A percentile compares a stretch with the other conserved stretches of the same genome.
Evolutionary conservation across 75 land plant genomes (phyloP).

Genomic region (Pinus albicaulis): DNA sequence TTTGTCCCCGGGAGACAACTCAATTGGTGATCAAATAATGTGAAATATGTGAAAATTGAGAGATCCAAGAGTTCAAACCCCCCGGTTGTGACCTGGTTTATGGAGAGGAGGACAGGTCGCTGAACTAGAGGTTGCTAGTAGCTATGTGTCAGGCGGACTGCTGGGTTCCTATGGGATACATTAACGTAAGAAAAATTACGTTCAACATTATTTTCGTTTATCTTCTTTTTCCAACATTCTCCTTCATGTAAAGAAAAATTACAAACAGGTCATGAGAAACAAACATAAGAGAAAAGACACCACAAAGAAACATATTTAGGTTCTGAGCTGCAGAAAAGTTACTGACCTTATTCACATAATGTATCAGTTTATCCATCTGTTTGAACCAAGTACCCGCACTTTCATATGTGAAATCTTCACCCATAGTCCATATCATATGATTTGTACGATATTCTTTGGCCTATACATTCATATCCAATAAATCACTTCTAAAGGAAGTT

Average conservation of each 20-base stretch:
- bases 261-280: neutral
- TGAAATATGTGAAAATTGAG: no score
- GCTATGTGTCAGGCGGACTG: no score
- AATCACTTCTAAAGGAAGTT: neutral
- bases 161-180: no score
- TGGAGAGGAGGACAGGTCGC: no score
- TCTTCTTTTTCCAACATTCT: neutral
- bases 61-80: no score
- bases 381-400: constrained; percentile 67
- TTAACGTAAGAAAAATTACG: neutral
- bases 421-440: constrained; percentile 88
- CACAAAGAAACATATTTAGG: neutral
- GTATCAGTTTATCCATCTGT: constrained; percentile 77
- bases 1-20: no score
- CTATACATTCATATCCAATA: constrained; percentile 23
- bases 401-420: constrained; percentile 75
- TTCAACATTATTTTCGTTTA: neutral
- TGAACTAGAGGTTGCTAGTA: no score
- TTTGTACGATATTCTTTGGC: constrained; percentile 75
- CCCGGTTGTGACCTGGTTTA: no score
- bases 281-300: neutral
- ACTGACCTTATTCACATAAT: constrained; percentile 70
- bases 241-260: neutral
- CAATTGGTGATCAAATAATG: no score
- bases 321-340: neutral